Percentiles rank a stretch among this genome's conserved stretches.
Evolutionary conservation across 192 early-diverging fungal genomes (phyloP).

Genomic region (Rhizophagus prolifer): DNA sequence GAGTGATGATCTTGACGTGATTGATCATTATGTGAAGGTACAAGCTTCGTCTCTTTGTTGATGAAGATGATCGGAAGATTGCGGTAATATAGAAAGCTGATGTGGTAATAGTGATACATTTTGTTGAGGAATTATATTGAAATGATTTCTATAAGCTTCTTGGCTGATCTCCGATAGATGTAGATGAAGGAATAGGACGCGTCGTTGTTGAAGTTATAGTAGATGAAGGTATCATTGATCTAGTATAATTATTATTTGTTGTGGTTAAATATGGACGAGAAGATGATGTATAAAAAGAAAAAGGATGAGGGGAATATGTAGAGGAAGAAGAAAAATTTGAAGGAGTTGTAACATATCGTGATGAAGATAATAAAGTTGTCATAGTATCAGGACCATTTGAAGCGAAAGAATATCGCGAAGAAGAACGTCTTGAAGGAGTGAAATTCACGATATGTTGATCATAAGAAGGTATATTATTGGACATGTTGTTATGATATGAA

Average conservation of each 20-base stretch:
- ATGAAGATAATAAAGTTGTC: not conserved
- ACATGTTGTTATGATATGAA: not conserved
- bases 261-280: too few relatives aligned
- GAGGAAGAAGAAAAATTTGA: not conserved
- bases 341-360: not conserved
- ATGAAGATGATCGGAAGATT: not conserved
- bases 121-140: not conserved
- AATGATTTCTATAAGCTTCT: not conserved
- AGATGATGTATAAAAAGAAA: not conserved
- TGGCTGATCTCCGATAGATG: not conserved
- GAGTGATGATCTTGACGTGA: not conserved
- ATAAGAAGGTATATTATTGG: not conserved
- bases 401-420: constrained; percentile 11
- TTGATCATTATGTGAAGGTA: not conserved
- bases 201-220: too few relatives aligned
- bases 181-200: too few relatives aligned
- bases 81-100: not conserved
- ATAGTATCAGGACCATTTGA: not conserved
- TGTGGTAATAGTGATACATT: not conserved
- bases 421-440: not conserved
- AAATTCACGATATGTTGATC: not conserved
- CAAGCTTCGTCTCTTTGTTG: not conserved
- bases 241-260: too few relatives aligned
- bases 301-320: not conserved
- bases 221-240: too few relatives aligned